Evolutionary conservation across 1,284 basidiomycete genomes (phyloP), one percentile per base, ranked within the genome.

Genomic region (Marasmius sp.): DNA sequence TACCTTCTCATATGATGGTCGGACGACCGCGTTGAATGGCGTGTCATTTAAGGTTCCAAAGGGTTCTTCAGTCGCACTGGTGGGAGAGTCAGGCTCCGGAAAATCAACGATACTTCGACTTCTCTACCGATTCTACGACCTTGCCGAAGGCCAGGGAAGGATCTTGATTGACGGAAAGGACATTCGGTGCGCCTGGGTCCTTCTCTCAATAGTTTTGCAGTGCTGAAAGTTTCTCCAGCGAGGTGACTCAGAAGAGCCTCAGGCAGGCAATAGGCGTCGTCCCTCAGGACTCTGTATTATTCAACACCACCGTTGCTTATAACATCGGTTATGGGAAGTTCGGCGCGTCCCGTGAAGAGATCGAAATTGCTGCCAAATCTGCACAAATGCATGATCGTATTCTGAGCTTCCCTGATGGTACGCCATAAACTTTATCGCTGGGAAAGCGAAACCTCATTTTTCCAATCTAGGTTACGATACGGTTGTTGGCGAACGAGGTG

Each of bases 81-180:
- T 95, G 14, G 92, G 89, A 48, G 88, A 92, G 70, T 89, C 90
- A 16, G 92, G 92, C 5, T 80, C 89, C 12, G 90, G 92, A 45
- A 95, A 94, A 73, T 91, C 89, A 8, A 94, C 94, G 0, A 85
- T 95, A 59, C 76, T 94, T 59, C 88, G 93, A 16, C 81, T 95
- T 52, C 80, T 97, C 14, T 97, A 93, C 73, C 85, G 94, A 51
- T 95, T 97, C 78, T 96, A 97, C 73, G 95, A 97, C 70, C 81
- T 94, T 20, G 81, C 83, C 37, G 83, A 85, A 59, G 91, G 91
- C 38, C 81, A 89, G 65, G 89, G 89, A 16, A 80, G 87, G 37
- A 91, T 93, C 66, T 74, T 85, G 56, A 88, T 96, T 64, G 93
- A 97, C 69, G 93, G 92, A 1, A 84, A 91, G 69, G 92, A 97